Percentiles rank a stretch among this genome's conserved stretches.
These are phyloP conservation scores for Phaeosphaeriaceae sp. DNA, from an alignment of 2,329 filamentous ascomycete species.

Conservation along the genomic window DNA sequence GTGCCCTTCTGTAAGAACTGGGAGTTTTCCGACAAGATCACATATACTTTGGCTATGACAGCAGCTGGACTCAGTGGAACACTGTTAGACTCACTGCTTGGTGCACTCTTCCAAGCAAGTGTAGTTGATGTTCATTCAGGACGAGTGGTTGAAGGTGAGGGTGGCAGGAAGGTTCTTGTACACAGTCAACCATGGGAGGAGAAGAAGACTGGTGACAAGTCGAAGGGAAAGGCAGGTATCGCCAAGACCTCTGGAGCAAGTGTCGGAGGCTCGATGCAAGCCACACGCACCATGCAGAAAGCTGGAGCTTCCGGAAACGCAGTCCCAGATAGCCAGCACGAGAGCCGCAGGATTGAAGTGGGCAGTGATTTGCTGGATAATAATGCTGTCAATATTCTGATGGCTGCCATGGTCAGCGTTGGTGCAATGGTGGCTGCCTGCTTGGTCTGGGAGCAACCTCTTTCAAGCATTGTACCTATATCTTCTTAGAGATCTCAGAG, in stretches of 20 bases:
- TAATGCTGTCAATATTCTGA: constrained; percentile 92
- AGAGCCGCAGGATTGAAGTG: constrained; percentile 66
- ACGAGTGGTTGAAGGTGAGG: constrained; percentile 87
- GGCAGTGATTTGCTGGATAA: constrained; percentile 83
- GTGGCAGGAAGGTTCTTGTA: constrained; percentile 66
- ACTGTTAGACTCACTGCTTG: constrained; percentile 85
- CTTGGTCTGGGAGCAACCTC: constrained; percentile 41
- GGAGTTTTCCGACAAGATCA: constrained; percentile 27
- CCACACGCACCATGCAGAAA: constrained; percentile 43
- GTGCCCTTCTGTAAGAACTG: constrained; percentile 70
- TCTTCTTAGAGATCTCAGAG: neutral
- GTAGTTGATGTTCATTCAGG: constrained; percentile 84
- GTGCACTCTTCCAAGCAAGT: constrained; percentile 83
- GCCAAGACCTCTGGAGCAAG: constrained; percentile 43
- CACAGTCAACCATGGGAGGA: constrained; percentile 42
- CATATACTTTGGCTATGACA: constrained; percentile 65
- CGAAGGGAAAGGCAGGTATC: constrained; percentile 47
- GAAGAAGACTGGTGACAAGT: constrained; percentile 38
- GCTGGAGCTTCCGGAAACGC: constrained; percentile 30
- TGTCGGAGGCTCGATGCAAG: constrained; percentile 23
- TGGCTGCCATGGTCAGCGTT: constrained; percentile 84
- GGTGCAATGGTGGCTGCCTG: constrained; percentile 70
- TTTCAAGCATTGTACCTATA: constrained; percentile 28
- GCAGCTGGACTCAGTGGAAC: constrained; percentile 81
- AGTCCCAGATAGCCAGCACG: constrained; percentile 48